A percentile compares a stretch with the other conserved stretches of the same genome.
These are phyloP conservation scores for Breviolum minutum DNA, from an alignment of 73 alveolate genomes.

Conservation along the genomic window DNA sequence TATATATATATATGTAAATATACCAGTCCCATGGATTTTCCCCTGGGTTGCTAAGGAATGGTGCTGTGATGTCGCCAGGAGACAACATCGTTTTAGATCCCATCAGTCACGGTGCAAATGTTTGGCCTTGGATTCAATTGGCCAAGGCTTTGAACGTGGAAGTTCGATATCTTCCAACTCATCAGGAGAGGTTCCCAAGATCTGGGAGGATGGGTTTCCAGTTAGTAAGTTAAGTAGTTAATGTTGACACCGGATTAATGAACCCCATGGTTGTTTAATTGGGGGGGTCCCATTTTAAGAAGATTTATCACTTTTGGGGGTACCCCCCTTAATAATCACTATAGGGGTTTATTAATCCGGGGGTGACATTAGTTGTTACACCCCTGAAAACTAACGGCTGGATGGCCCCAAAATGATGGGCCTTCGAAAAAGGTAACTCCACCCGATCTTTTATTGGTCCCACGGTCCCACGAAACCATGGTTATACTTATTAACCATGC, in stretches of 20 bases:
- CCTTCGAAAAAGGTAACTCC: too few species aligned
- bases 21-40: too few species aligned
- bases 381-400: too few species aligned
- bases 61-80: not conserved
- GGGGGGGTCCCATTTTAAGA: too few species aligned
- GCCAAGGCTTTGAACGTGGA: conserved; percentile 18
- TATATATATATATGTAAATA: too few species aligned
- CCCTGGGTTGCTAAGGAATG: conserved; percentile 29
- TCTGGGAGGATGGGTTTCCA: not conserved
- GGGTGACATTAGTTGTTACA: too few species aligned
- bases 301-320: too few species aligned
- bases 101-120: conserved; percentile 86
- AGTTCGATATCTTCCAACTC: conserved; percentile 63
- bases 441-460: not conserved
- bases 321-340: too few species aligned
- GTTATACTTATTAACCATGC: not conserved
- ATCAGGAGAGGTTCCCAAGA: not conserved
- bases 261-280: too few species aligned
- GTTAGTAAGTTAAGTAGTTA: not conserved
- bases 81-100: conserved; percentile 72
- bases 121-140: conserved; percentile 78
- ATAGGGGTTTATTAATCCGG: too few species aligned
- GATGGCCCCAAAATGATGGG: too few species aligned
- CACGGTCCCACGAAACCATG: not conserved
- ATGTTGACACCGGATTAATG: too few species aligned